phyloP scores from a whole-genome alignment of 345 rosid genomes.

The Salix caprea region DNA sequence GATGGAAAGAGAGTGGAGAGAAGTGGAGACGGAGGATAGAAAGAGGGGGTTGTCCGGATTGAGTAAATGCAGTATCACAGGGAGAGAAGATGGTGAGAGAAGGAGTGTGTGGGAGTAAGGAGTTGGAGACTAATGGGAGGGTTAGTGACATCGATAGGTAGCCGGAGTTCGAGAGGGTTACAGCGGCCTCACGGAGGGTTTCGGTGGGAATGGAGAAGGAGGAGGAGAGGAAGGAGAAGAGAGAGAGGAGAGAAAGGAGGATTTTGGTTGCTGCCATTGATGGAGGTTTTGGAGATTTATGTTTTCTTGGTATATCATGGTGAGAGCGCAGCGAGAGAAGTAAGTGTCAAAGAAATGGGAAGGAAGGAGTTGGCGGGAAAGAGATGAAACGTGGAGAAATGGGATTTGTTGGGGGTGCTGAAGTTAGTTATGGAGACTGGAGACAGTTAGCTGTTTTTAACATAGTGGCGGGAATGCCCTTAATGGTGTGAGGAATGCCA shows the following conservation, averaged over 20 bases:
- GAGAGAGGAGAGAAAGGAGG: not conserved
- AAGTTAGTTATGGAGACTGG: not conserved
- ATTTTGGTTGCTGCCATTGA: conserved; percentile 24
- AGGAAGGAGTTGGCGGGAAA: conserved; percentile 21
- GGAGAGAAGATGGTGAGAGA: conserved; percentile 54
- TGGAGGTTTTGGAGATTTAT: not conserved
- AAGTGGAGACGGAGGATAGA: conserved; percentile 40
- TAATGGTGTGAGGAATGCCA: too few species aligned
- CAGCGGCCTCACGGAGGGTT: conserved; percentile 23
- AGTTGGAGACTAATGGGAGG: conserved; percentile 23
- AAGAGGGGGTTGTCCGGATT: conserved; percentile 45
- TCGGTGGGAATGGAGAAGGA: conserved; percentile 13
- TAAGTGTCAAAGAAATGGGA: not conserved
- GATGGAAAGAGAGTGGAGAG: conserved; percentile 34
- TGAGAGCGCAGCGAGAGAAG: not conserved
- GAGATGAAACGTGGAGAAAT: conserved; percentile 4
- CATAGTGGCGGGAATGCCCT: too few species aligned
- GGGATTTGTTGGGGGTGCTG: not conserved
- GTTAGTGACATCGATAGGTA: conserved; percentile 44
- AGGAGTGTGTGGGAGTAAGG: conserved; percentile 1
- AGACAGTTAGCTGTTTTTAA: too few species aligned
- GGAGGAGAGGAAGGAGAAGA: conserved; percentile 5
- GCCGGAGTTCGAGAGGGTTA: conserved; percentile 29
- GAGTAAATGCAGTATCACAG: conserved; percentile 35
- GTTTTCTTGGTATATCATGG: not conserved